Conservation (phyloP, 805 yeast species). For the Zygoascus tannicola region DNA sequence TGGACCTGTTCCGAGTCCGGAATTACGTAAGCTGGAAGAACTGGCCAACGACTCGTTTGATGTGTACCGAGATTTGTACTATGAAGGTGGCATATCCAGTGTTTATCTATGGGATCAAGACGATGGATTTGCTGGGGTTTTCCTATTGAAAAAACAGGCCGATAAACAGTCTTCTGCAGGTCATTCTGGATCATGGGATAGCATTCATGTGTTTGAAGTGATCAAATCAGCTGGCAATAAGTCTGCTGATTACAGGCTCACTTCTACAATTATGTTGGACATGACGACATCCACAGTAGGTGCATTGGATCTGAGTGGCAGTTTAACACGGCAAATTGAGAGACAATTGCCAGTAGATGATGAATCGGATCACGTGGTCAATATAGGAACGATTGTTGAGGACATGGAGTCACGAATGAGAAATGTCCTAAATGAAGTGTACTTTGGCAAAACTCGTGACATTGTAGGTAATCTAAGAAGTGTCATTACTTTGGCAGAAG, state of each 20-base stretch:
- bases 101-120: slow-evolving; percentile 88
- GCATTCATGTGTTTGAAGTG: slow-evolving; percentile 86
- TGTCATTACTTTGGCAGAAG: slow-evolving; percentile 29
- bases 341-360: slow-evolving; percentile 38
- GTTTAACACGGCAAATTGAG: slow-evolving; percentile 70
- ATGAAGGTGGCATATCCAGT: slow-evolving; percentile 87
- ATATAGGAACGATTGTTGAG: slow-evolving; percentile 77
- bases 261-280: slow-evolving; percentile 81
- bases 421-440: slow-evolving; percentile 82
- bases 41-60: slow-evolving; percentile 87
- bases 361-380: slow-evolving; percentile 66
- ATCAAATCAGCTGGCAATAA: slow-evolving; percentile 30
- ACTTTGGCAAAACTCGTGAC: slow-evolving; percentile 90
- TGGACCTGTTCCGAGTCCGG: slow-evolving; percentile 63
- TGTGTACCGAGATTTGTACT: slow-evolving; percentile 84
- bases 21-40: slow-evolving; percentile 63
- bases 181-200: slow-evolving; percentile 66
- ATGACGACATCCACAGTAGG: slow-evolving; percentile 35
- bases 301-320: slow-evolving; percentile 60
- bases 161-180: slow-evolving; percentile 21
- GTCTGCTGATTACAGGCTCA: slow-evolving; percentile 52
- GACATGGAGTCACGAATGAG: slow-evolving; percentile 82
- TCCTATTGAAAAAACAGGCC: slow-evolving; percentile 64
- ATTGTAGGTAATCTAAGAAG: slow-evolving; percentile 63
- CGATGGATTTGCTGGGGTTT: slow-evolving; percentile 86